phyloP scores from a whole-genome alignment of 2,329 filamentous ascomycete species.

The Colletotrichum sp. region DNA sequence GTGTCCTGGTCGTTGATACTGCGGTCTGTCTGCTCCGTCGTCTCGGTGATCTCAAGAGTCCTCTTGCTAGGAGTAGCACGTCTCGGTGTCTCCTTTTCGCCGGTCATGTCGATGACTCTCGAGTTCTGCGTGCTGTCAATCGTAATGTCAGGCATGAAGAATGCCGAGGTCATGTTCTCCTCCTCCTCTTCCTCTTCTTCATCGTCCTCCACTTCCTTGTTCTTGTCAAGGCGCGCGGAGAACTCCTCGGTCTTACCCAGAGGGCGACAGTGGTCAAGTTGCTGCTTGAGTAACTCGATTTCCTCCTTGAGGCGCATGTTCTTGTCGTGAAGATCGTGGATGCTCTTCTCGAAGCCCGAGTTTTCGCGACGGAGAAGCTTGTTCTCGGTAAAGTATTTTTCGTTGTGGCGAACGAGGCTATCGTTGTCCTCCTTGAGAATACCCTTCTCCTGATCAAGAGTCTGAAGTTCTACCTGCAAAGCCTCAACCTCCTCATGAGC shows the following conservation, averaged over 20 bases:
- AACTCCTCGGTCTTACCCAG: constrained; percentile 39
- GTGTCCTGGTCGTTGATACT: constrained; percentile 21
- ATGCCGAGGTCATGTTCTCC: constrained; percentile 64
- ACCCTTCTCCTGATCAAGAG: constrained; percentile 46
- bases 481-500: constrained; percentile 45
- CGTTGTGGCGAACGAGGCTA: constrained; percentile 58
- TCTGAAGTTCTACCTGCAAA: constrained; percentile 41
- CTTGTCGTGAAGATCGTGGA: constrained; percentile 50
- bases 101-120: constrained; percentile 17
- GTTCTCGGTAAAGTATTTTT: constrained; percentile 60
- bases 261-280: constrained; percentile 47
- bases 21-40: constrained; percentile 30
- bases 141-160: constrained; percentile 64
- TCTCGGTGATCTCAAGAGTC: constrained; percentile 30
- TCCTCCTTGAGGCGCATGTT: constrained; percentile 53
- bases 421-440: constrained; percentile 55
- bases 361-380: constrained; percentile 54
- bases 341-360: constrained; percentile 49
- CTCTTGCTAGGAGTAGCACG: constrained; percentile 35
- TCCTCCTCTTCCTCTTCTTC: constrained; percentile 22
- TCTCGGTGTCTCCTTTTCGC: constrained; percentile 10
- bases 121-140: constrained; percentile 47
- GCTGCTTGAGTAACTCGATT: constrained; percentile 48
- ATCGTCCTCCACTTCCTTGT: constrained; percentile 33
- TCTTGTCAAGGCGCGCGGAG: constrained; percentile 32